phyloP scores from a whole-genome alignment of 164 flowering plant species.

The Kingdonia uniflora region DNA sequence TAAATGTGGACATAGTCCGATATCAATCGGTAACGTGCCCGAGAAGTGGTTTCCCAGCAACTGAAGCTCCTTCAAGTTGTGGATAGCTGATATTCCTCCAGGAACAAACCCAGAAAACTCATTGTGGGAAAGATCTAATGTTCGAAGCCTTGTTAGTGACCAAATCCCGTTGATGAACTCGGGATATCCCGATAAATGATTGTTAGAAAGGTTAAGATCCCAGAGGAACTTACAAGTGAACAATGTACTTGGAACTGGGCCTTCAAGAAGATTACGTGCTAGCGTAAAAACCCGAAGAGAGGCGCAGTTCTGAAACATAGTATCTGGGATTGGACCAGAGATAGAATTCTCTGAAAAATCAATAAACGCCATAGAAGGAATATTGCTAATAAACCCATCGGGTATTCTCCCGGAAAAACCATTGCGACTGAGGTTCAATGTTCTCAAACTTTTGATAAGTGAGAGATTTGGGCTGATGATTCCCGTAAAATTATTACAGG shows the following conservation, averaged over 20 bases:
- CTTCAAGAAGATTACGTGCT: constrained; percentile 50
- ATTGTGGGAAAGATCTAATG: constrained; percentile 64
- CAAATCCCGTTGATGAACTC: constrained; percentile 44
- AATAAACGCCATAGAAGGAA: constrained; percentile 33
- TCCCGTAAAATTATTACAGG: constrained; percentile 56
- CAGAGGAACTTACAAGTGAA: constrained; percentile 31
- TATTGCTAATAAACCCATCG: constrained; percentile 8
- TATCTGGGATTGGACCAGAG: constrained; percentile 53
- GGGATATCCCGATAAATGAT: constrained; percentile 50
- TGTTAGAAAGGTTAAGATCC: constrained; percentile 52
- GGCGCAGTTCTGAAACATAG: constrained; percentile 29
- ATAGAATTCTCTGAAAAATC: constrained; percentile 57
- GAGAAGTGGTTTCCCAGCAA: constrained; percentile 53
- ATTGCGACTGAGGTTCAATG: constrained; percentile 53
- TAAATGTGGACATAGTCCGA: constrained; percentile 69
- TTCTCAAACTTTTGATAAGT: constrained; percentile 21
- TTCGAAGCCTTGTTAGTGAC: constrained; percentile 42
- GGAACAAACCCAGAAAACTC: constrained; percentile 51
- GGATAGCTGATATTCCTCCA: constrained; percentile 35
- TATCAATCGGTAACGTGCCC: constrained; percentile 53
- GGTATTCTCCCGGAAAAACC: constrained; percentile 52
- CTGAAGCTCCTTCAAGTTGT: constrained; percentile 48
- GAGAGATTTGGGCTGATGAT: constrained; percentile 29
- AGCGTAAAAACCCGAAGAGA: constrained; percentile 46
- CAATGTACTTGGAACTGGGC: constrained; percentile 46